Base-by-base conservation (phyloP, 768 basidiomycete genomes). In the Rhizopogon sp. region DNA sequence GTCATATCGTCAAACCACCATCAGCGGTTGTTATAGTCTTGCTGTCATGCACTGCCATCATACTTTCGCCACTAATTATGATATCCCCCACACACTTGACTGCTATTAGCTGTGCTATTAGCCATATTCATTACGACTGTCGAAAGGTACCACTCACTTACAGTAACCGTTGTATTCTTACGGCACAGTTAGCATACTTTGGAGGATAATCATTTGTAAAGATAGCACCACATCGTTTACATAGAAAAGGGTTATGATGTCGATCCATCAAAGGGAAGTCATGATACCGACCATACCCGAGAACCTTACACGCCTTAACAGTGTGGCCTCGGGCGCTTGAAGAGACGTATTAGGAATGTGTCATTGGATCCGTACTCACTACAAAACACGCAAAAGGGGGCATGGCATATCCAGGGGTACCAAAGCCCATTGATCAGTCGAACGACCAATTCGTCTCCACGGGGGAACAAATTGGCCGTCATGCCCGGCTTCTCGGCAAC, bases 401-500 rank as follows among this genome's bases (percentile, higher is more conserved):
- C 5, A 31, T 16, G 39, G 10, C 33, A 46, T 25, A 44, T 17
- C 22, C 46, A 33, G 29, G 35, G 53, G 44, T 20, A 39, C 33
- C 20, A n/a, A 45, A 41, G 14, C 54, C 53, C 43, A 33, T 35
- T 46, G 44, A 49, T 57, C 50, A 57, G 42, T 57, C 58, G 41
- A 25, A 51, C 43, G 57, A 66, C 56, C 59, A 58, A 22, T 33
- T 20, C 11, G 29, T 22, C 46, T 20, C 39, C 17, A 55, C 29
- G 43, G 45, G 42, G 31, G 43, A 37, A 10, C 16, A 33, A 41
- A 16, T 20, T 37, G n/a, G 37, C 52, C 6, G 41, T 39, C 17
- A 20, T 46, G 45, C 14, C 11, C 50, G 22, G 45, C 45, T 49
- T 29, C 49, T 46, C 39, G 43, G 54, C 29, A 13, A 33, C 28